Conservation (phyloP, 2,329 filamentous ascomycete genomes). For the Rugonectria rugulosa region DNA sequence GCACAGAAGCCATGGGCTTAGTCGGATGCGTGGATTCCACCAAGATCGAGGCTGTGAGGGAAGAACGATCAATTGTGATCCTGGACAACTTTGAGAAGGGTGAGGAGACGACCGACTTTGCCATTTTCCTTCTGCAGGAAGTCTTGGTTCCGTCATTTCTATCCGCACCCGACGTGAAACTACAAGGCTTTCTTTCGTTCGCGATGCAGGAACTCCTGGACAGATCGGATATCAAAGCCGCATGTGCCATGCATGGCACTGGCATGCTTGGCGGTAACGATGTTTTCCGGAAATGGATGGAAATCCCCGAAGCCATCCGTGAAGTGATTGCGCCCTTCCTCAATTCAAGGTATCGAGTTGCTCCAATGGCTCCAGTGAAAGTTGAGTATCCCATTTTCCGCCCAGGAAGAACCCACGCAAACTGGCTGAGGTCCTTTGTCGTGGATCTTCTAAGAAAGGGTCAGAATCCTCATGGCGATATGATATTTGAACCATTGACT, state of each 20-base stretch:
- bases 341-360: conserved; percentile 81
- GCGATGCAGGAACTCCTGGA: conserved; percentile 92
- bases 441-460: conserved; percentile 83
- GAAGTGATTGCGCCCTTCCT: conserved; percentile 90
- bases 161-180: conserved; percentile 84
- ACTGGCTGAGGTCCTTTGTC: conserved; percentile 83
- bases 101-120: conserved; percentile 84
- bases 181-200: conserved; percentile 92
- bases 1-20: conserved; percentile 83
- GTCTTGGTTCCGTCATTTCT: conserved; percentile 91
- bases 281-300: conserved; percentile 77
- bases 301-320: conserved; percentile 77
- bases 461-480: conserved; percentile 75
- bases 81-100: conserved; percentile 83
- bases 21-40: conserved; percentile 94
- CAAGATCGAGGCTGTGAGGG: conserved; percentile 79
- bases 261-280: conserved; percentile 58
- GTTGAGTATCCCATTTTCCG: conserved; percentile 82
- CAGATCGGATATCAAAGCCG: conserved; percentile 74
- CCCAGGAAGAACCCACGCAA: conserved; percentile 71
- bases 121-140: conserved; percentile 83
- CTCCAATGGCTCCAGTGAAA: conserved; percentile 62
- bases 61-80: conserved; percentile 84
- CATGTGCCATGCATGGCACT: conserved; percentile 52
- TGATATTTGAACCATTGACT: conserved; percentile 82